A percentile compares a stretch with the other conserved stretches of the same genome.
Evolutionary conservation across 306 rosid species (phyloP).

Genomic region (Ormosia semicastrata): DNA sequence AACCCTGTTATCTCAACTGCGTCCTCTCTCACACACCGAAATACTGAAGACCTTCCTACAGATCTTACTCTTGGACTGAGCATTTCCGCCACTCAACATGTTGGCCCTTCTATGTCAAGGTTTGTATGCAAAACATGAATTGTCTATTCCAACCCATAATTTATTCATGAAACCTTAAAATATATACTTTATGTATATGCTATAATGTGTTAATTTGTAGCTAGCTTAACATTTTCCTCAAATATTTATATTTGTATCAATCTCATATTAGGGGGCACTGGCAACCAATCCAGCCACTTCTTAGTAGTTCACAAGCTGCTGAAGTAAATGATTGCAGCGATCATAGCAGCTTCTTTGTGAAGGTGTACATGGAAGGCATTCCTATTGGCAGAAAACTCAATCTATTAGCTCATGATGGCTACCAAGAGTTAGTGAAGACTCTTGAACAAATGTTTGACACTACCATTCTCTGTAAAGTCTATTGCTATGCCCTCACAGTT

Average conservation of each 20-base stretch:
- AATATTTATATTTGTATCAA: neutral
- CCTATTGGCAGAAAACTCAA: slow-evolving; percentile 79
- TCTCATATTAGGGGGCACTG: slow-evolving; percentile 35
- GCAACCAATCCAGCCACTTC: slow-evolving; percentile 28
- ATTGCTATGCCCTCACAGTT: neutral
- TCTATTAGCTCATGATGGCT: slow-evolving; percentile 57
- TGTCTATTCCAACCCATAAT: neutral
- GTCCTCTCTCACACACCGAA: slow-evolving; percentile 34
- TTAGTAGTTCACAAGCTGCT: slow-evolving; percentile 17
- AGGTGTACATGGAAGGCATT: slow-evolving; percentile 87
- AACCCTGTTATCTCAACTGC: slow-evolving; percentile 36
- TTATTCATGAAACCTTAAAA: neutral
- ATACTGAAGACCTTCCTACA: slow-evolving; percentile 42
- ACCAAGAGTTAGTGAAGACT: slow-evolving; percentile 54
- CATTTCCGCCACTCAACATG: slow-evolving; percentile 49
- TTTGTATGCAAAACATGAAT: slow-evolving; percentile 5
- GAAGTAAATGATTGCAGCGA: slow-evolving; percentile 41
- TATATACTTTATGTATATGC: neutral
- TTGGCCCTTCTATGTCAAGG: slow-evolving; percentile 44
- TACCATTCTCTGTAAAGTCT: slow-evolving; percentile 61
- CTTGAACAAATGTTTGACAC: slow-evolving; percentile 82
- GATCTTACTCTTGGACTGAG: slow-evolving; percentile 68
- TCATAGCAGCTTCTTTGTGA: slow-evolving; percentile 55
- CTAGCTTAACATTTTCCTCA: neutral
- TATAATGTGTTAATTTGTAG: neutral